phyloP scores from a whole-genome alignment of 768 basidiomycete genomes.

The Leccinum rimulosum region DNA sequence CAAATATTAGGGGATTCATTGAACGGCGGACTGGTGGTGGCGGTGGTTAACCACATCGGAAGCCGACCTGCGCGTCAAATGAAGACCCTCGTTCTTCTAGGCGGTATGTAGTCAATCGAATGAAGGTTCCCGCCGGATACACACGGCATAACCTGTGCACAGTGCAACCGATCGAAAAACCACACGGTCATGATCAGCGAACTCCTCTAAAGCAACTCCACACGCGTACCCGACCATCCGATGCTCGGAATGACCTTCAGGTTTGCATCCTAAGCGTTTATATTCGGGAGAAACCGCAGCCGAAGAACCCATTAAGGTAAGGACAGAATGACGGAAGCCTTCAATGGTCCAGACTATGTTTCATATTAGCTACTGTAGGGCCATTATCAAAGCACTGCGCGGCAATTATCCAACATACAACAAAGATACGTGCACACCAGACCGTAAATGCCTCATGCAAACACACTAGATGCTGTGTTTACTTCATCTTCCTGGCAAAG shows the following conservation, averaged over 20 bases:
- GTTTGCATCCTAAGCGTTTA: conserved; percentile 1
- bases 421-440: conserved; percentile 9
- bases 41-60: conserved; percentile 24
- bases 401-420: conserved; percentile 14
- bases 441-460: conserved; percentile 21
- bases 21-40: conserved; percentile 58
- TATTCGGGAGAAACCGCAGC: conserved; percentile 5
- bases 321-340: background rate
- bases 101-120: conserved; percentile 8
- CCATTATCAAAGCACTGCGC: conserved; percentile 14
- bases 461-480: conserved; percentile 10
- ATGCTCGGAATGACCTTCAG: conserved; percentile 17
- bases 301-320: background rate
- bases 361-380: conserved; percentile 8
- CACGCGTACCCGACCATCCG: conserved; percentile 2
- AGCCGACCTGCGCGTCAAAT: background rate
- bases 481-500: conserved; percentile 35
- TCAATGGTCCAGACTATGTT: background rate
- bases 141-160: background rate
- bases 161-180: background rate
- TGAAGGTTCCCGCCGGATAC: background rate
- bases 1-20: conserved; percentile 76
- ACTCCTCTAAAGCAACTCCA: conserved; percentile 1
- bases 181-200: conserved; percentile 17
- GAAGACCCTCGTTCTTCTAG: conserved; percentile 3